Evolutionary conservation across 192 early-diverging fungal species (phyloP), one percentile per base, ranked within the genome.

Genomic region (Powellomyces hirtus): DNA sequence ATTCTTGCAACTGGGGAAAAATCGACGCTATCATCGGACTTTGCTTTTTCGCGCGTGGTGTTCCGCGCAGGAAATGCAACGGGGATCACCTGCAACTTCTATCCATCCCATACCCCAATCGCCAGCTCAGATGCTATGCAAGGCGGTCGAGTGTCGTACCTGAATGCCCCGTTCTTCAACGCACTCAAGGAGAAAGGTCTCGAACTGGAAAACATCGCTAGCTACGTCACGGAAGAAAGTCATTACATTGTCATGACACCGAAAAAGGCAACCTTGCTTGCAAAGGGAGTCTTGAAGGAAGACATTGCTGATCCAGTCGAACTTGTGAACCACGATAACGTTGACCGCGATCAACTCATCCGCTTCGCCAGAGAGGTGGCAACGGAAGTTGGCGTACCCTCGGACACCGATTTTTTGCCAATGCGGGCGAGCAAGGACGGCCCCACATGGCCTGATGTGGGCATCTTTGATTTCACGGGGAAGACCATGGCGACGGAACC

Each of bases 171-270:
- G 10, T 71, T 71, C 61, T 62, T 64, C 36, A 71, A 71, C 8
- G 11, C 18, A 50, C 50, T 64, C 13, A 65, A 71, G 40, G 59
- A 14, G 14, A 55, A 62, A 30, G 63, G 63, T 4, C 50, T 71
- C 27, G 69, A 71, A 14, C 36, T 71, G 4, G 69, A 71, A 42
- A 71, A 71, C 35, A 11, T 64, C 14, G 69, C 69, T 5, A 38
- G 14, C 22, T 71, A 71, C 38, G 24, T n/a, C 11, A 71, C 61
- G 16, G 69, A 71, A 22, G 69, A 71, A 20, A 36, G 29, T 2
- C 61, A 71, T 30, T 71, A 71, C 61, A 33, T 71, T 4, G 69
- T 71, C 24, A 40, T 71, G 36, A 71, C 69, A 29, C 60, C 69
- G 27, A 71, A 55, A 46, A 35, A 34, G 24, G 4, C n/a, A 27